These are phyloP conservation scores for Saccharomycopsis synnaedendra DNA, from an alignment of 805 yeast genomes.

Conservation along the genomic window DNA sequence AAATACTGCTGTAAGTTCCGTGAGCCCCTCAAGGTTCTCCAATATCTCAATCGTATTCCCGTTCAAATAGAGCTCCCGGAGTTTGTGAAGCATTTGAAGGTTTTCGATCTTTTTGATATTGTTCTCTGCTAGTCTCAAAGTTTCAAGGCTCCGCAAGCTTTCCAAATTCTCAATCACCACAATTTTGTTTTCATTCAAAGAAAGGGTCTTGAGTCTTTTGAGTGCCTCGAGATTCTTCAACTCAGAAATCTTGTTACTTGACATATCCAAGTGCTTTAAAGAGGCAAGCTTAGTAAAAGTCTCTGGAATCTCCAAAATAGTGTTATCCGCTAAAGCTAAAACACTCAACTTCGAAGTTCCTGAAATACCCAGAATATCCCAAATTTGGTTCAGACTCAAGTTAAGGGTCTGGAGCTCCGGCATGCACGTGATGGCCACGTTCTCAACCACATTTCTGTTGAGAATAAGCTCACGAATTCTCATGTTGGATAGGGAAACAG, in stretches of 20 bases:
- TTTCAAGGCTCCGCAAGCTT: background rate
- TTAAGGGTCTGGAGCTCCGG: background rate
- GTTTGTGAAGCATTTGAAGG: conserved; percentile 21
- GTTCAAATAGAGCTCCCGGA: conserved; percentile 55
- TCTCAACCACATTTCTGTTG: background rate
- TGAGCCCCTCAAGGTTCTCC: background rate
- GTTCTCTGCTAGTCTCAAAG: conserved; percentile 3
- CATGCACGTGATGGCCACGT: background rate
- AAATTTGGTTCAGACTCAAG: background rate
- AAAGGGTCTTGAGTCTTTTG: background rate
- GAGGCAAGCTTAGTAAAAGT: background rate
- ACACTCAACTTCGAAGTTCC: background rate
- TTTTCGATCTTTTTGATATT: conserved; percentile 8
- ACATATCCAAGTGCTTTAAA: conserved; percentile 1
- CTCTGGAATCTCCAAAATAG: background rate
- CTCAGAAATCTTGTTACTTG: conserved; percentile 5
- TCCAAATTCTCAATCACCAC: conserved; percentile 8
- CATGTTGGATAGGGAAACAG: background rate
- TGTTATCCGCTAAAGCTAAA: conserved; percentile 3
- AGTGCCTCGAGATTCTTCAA: conserved; percentile 5
- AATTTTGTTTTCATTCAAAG: conserved; percentile 1
- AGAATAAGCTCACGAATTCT: conserved; percentile 1
- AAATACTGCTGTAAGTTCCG: conserved; percentile 1
- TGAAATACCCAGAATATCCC: background rate
- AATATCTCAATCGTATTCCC: conserved; percentile 1